Evolutionary conservation across 805 yeast genomes (phyloP), one percentile per base, ranked within the genome.

Genomic region (Wickerhamomyces rabaulensis): DNA sequence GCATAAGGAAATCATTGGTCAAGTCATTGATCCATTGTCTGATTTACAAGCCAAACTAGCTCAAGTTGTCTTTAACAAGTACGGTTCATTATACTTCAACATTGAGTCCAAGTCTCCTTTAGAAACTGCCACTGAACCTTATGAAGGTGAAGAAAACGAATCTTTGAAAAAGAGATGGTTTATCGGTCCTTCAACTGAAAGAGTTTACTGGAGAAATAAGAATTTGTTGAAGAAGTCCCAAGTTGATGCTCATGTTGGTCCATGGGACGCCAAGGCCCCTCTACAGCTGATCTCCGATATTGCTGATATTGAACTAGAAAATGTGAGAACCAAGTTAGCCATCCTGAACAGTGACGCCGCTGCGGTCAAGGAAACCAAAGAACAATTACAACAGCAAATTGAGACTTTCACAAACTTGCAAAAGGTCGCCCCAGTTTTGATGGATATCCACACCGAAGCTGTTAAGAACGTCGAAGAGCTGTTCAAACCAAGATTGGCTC

Each of bases 111-210:
- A 66, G 35, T 70, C 73, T 3, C 55, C 56, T 25, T 45, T 54
- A 21, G 42, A 44, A 17, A 42, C 48, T 21, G 21, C 39, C 6
- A 60, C 57, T 9, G 63, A 60, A 40, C 60, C 79, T 19, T 87
- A 84, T 55, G 81, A 76, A 5, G 87, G 81, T 13, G 96, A 88
- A 64, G 66, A 73, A 16, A 66, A 73, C 9, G 67, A 65, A 31
- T 52, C 53, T 23, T 67, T 87, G 41, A 69, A 70, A 44, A 74
- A 78, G 51, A 79, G 96, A 69, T 91, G 95, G 95, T 76, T 84
- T 61, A 80, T 92, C 54, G 98, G 99, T 7, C 94, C 96, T n/a
- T 78, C 87, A 21, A 81, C 80, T 26, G 97, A 92, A 65, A 76
- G 85, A 54, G 76, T 80, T 13, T 87, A 82, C 63, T 83, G 90